phyloP scores from a whole-genome alignment of 2,329 filamentous ascomycete species.

The Alternaria novae-zelandiae region DNA sequence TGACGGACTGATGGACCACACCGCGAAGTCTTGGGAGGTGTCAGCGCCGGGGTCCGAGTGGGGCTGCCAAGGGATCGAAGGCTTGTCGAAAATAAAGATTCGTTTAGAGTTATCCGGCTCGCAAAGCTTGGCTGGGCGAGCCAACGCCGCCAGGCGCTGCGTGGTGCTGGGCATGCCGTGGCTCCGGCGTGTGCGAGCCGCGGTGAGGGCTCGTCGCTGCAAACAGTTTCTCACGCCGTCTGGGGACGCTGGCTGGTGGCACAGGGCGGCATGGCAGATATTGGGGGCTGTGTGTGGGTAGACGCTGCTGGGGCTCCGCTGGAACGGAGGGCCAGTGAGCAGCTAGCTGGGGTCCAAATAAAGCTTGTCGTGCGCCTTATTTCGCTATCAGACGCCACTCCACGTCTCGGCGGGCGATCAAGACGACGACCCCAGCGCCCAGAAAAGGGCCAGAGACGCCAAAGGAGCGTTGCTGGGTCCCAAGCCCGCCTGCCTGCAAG shows the following conservation, averaged over 20 bases:
- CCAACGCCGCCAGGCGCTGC: constrained; percentile 22
- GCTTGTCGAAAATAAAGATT: constrained; percentile 45
- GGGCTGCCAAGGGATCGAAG: constrained; percentile 38
- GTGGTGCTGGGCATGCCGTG: constrained; percentile 28
- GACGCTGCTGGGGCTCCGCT: constrained; percentile 12
- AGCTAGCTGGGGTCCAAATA: constrained; percentile 44
- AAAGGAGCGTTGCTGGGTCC: constrained; percentile 28
- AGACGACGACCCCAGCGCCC: constrained; percentile 35
- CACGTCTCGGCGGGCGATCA: constrained; percentile 46
- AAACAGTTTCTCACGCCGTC: neutral
- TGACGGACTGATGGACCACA: constrained; percentile 22
- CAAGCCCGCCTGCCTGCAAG: constrained; percentile 18
- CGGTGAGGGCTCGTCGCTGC: neutral
- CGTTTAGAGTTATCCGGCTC: constrained; percentile 41
- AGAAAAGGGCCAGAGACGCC: constrained; percentile 34
- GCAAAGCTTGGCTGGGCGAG: constrained; percentile 37
- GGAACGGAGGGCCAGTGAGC: constrained; percentile 19
- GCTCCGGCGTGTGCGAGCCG: neutral
- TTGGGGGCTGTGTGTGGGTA: constrained; percentile 8
- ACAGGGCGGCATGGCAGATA: neutral
- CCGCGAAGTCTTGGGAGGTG: constrained; percentile 32
- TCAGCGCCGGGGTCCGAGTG: constrained; percentile 29
- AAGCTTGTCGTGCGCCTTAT: constrained; percentile 48
- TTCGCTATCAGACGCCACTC: constrained; percentile 46
- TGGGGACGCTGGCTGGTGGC: neutral